These are phyloP conservation scores for Piper longum DNA, from an alignment of 164 flowering plant species.

Conservation along the genomic window DNA sequence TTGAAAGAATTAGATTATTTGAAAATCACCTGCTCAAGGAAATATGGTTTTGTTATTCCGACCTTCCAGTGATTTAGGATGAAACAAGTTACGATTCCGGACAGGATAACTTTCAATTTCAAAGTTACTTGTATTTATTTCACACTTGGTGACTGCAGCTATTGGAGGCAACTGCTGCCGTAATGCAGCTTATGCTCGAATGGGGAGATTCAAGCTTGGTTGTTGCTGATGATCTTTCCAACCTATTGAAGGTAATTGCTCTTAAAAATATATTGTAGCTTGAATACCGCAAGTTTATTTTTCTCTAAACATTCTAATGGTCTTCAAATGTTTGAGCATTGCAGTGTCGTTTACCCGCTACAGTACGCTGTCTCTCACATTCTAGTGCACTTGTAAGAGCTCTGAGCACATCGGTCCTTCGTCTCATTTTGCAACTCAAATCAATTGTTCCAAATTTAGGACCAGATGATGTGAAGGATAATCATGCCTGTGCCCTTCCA, in stretches of 20 bases:
- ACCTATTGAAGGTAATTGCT: no score
- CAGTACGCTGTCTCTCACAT: constrained; percentile 77
- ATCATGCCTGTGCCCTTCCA: constrained; percentile 21
- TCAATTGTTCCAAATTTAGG: constrained; percentile 16
- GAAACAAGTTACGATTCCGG: no score
- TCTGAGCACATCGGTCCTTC: constrained; percentile 81
- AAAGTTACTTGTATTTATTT: no score
- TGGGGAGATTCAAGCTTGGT: constrained; percentile 34
- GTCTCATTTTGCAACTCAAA: constrained; percentile 44
- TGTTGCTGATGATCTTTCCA: constrained; percentile 62
- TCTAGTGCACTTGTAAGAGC: constrained; percentile 97
- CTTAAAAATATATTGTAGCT: no score
- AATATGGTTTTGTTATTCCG: no score
- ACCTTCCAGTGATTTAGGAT: no score
- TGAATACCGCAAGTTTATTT: no score
- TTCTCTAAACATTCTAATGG: no score
- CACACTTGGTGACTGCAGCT: constrained; percentile 30
- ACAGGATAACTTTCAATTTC: no score
- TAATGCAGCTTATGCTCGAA: constrained; percentile 31
- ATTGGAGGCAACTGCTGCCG: constrained; percentile 87
- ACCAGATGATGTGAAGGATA: constrained; percentile 21
- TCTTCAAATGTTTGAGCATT: constrained; percentile 1
- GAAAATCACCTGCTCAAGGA: no score
- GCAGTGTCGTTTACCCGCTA: constrained; percentile 96
- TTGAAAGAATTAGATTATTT: no score